phyloP scores from a whole-genome alignment of 1,284 basidiomycete species.

The Austroboletus niveus region DNA sequence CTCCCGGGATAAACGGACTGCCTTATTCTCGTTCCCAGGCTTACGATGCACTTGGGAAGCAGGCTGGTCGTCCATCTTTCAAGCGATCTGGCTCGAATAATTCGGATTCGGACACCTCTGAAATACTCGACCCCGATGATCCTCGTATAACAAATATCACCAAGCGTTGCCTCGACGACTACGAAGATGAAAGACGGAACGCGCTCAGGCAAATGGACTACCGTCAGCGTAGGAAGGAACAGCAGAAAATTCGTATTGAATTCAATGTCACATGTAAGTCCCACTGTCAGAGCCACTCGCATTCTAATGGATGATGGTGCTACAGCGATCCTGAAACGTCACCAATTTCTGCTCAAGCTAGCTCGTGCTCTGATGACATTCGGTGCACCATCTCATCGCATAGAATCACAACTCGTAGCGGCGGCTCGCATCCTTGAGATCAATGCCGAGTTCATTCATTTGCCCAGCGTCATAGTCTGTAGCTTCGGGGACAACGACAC shows the following conservation, averaged over 20 bases:
- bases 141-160: constrained; percentile 47
- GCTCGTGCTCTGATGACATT: constrained; percentile 66
- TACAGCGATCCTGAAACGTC: constrained; percentile 54
- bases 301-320: background rate
- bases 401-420: constrained; percentile 67
- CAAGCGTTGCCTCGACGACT: constrained; percentile 49
- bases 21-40: constrained; percentile 29
- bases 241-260: constrained; percentile 60
- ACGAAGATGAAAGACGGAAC: constrained; percentile 57
- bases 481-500: constrained; percentile 80
- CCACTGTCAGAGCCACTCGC: background rate
- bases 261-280: constrained; percentile 66
- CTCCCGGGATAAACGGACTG: constrained; percentile 23
- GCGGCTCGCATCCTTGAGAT: constrained; percentile 82
- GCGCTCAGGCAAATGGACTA: constrained; percentile 63
- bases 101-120: constrained; percentile 37
- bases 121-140: constrained; percentile 54
- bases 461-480: constrained; percentile 79
- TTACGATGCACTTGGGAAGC: constrained; percentile 15
- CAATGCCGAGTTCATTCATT: constrained; percentile 78
- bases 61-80: constrained; percentile 5
- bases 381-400: constrained; percentile 70
- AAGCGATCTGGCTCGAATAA: constrained; percentile 18
- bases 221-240: constrained; percentile 58
- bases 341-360: constrained; percentile 62